These are phyloP conservation scores for Arabidopsis lyrata DNA, from an alignment of 441 rosid species.

Conservation along the genomic window DNA sequence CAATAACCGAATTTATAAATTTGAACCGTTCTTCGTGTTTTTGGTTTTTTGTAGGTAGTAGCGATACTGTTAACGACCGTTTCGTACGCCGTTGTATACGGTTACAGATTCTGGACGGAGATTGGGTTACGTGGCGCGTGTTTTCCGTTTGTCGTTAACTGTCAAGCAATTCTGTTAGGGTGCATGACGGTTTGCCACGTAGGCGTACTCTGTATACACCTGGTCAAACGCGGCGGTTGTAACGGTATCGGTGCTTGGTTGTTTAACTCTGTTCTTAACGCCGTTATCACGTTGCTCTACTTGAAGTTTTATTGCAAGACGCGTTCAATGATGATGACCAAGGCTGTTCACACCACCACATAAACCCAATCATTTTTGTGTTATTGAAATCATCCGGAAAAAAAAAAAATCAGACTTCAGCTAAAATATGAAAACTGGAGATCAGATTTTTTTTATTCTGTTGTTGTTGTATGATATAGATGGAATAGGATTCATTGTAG, in stretches of 20 bases:
- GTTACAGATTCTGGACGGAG: slow-evolving; percentile 91
- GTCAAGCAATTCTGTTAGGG: slow-evolving; percentile 63
- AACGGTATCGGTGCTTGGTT: slow-evolving; percentile 90
- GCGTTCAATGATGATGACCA: slow-evolving; percentile 34
- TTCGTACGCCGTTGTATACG: slow-evolving; percentile 73
- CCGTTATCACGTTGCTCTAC: slow-evolving; percentile 60
- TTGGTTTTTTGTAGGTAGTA: slow-evolving; percentile 46
- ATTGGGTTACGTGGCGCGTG: slow-evolving; percentile 76
- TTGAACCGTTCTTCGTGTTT: slow-evolving; percentile 9
- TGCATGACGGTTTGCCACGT: slow-evolving; percentile 81
- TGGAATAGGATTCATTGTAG: not conserved
- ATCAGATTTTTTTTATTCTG: not conserved
- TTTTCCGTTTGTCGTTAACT: slow-evolving; percentile 71
- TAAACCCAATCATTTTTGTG: slow-evolving; percentile 28
- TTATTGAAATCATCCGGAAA: not conserved
- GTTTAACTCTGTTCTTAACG: slow-evolving; percentile 76
- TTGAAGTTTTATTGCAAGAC: slow-evolving; percentile 69
- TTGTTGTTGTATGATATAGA: slow-evolving; percentile 26
- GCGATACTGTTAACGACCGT: slow-evolving; percentile 72
- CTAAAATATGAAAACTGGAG: not conserved
- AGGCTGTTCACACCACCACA: not conserved
- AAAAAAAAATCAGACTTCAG: slow-evolving; percentile 7
- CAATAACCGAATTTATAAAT: not conserved
- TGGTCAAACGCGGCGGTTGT: slow-evolving; percentile 82
- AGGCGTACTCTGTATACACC: slow-evolving; percentile 69